Base-by-base conservation (phyloP, 164 flowering plant species). In the Liquidambar formosana region DNA sequence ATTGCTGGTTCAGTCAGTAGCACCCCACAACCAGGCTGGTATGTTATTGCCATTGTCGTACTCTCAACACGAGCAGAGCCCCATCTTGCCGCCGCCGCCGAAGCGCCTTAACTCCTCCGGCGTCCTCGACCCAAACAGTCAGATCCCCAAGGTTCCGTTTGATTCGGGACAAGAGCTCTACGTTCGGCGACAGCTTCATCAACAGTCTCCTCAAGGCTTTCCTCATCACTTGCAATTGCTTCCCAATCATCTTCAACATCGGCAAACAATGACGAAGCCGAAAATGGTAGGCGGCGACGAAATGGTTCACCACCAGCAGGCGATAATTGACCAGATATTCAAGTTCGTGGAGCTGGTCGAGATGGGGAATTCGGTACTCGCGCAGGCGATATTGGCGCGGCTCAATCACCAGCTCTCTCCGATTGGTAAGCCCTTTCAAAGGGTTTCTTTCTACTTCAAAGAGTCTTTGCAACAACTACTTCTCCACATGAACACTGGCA, bases 371-470 rank as follows among this genome's bases (percentile, higher is more conserved):
- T 78, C 79, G 45, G 82, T 83, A 79, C 91, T 79, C 90, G 97
- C 97, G 92, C 97, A 89, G 83, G 97, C 81, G 99, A 96, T 96
- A 96, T 96, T 96, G 99, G 99, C 99, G 97, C 98, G 98, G 99
- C 99, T 95, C 99, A 95, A 95, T 95, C 99, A 95, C 88, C 99
- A 93, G 88, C 93, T 89, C 85, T 86, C 93, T 69, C 93, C 86
- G 0, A 69, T 76, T 38, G 93, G 90, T 70, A 89, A 91, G 81
- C 89, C 91, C 59, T 77, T 81, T 59, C 75, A 70, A 8, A 80
- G 89, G 84, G 82, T 83, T 78, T 85, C 89, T 74, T 85, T 82
- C 66, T 85, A 83, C 66, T 69, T 82, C 78, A 85, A 83, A 71
- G 89, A 87, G 76, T 84, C 89, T 33, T 66, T 87, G 58, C 80